Evolutionary conservation across 2,329 filamentous ascomycete genomes (phyloP).

Genomic region (Shiraia sp.): DNA sequence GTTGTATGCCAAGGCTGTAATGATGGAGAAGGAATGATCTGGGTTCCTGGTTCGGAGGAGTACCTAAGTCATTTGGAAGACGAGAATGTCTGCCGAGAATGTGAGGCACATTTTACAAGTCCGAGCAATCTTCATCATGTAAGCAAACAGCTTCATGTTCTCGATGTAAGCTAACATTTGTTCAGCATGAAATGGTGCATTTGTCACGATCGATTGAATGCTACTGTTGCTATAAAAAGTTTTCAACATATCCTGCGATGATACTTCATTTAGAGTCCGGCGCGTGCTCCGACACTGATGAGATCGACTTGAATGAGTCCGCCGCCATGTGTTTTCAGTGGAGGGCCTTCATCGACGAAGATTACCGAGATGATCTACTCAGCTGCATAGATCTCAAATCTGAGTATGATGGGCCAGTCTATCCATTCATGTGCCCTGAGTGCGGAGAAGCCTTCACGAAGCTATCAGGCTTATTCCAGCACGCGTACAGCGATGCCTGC

Average conservation of each 20-base stretch:
- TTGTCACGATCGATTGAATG: constrained; percentile 9
- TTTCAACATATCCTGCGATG: constrained; percentile 21
- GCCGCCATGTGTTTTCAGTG: constrained; percentile 17
- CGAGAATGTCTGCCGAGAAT: constrained; percentile 6
- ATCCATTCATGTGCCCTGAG: constrained; percentile 6
- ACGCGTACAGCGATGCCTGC: constrained; percentile 13
- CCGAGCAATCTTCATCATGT: constrained; percentile 8
- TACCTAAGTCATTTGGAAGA: constrained; percentile 9
- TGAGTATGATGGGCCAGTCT: not conserved
- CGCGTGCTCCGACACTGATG: constrained; percentile 2
- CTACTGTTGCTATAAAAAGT: constrained; percentile 9
- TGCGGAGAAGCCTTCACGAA: constrained; percentile 6
- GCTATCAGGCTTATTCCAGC: constrained; percentile 13
- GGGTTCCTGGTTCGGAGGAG: not conserved
- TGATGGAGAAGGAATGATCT: constrained; percentile 3
- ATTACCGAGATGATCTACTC: constrained; percentile 12
- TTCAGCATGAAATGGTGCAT: constrained; percentile 7
- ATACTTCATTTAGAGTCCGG: constrained; percentile 19
- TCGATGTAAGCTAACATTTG: not conserved
- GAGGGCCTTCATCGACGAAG: constrained; percentile 11
- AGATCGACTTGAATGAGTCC: constrained; percentile 11
- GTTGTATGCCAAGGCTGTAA: constrained; percentile 10
- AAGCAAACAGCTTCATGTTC: not conserved
- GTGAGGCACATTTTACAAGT: constrained; percentile 6
- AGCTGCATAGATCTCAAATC: not conserved